phyloP scores from a whole-genome alignment of 805 yeast species.

The Wickerhamiella cacticola region DNA sequence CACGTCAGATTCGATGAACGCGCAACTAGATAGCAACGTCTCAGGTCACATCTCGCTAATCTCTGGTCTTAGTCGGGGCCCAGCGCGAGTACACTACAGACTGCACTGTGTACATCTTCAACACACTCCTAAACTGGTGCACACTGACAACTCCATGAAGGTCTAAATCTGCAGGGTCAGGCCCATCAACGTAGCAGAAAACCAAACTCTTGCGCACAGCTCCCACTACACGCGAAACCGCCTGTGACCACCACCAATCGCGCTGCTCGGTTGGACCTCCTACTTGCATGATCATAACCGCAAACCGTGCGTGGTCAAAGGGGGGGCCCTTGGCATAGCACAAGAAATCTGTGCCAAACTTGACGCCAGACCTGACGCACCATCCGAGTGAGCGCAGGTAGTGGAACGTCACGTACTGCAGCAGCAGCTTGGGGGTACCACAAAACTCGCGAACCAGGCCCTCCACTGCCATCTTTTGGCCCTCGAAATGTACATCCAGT shows the following conservation, averaged over 20 bases:
- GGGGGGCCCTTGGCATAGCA: conserved; percentile 90
- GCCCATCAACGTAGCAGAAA: conserved; percentile 51
- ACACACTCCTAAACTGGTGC: conserved; percentile 27
- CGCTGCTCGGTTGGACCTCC: conserved; percentile 25
- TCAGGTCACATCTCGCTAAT: no score
- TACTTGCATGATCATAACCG: conserved; percentile 42
- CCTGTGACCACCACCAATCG: conserved; percentile 51
- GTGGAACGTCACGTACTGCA: conserved; percentile 64
- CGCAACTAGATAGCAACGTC: neutral
- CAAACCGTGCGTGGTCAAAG: conserved; percentile 84
- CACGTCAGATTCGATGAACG: no score
- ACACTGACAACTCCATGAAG: conserved; percentile 20
- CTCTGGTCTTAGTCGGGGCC: conserved; percentile 77
- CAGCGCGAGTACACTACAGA: conserved; percentile 69
- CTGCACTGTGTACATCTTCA: conserved; percentile 40
- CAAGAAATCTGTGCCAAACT: conserved; percentile 79
- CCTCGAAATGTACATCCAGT: conserved; percentile 28
- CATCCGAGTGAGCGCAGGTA: conserved; percentile 83
- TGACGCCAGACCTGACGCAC: conserved; percentile 87
- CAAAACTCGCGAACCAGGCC: conserved; percentile 14
- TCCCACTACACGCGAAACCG: conserved; percentile 68
- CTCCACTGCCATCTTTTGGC: neutral
- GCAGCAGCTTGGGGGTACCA: conserved; percentile 26
- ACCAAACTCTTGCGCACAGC: conserved; percentile 75
- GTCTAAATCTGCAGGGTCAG: conserved; percentile 28